phyloP scores from a whole-genome alignment of 2,329 filamentous ascomycete species.

The Chalara sp. region DNA sequence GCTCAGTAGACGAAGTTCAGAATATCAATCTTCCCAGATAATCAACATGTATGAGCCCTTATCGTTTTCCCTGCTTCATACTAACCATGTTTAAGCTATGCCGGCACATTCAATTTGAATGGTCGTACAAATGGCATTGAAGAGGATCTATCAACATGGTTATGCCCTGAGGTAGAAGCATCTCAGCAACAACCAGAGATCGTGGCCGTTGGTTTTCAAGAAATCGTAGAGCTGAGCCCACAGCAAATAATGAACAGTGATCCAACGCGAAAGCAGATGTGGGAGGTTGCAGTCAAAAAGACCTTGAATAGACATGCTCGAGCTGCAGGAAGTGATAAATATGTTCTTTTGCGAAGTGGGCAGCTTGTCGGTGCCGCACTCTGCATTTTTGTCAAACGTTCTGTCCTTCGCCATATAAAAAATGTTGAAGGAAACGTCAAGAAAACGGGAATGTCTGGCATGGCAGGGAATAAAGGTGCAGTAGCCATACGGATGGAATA shows the following conservation, averaged over 20 bases:
- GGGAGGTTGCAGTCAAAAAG: constrained; percentile 75
- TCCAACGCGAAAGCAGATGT: constrained; percentile 73
- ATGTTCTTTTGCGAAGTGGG: constrained; percentile 83
- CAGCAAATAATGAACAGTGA: constrained; percentile 99
- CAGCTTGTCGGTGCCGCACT: constrained; percentile 92
- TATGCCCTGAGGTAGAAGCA: constrained; percentile 60
- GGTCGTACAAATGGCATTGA: constrained; percentile 73
- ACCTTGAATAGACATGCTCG: constrained; percentile 69
- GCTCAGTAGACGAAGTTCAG: constrained; percentile 56
- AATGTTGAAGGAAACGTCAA: constrained; percentile 96
- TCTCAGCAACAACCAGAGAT: constrained; percentile 69
- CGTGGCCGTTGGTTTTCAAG: constrained; percentile 88
- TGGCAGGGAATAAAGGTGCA: constrained; percentile 96
- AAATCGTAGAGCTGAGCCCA: constrained; percentile 95
- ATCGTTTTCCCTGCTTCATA: not conserved
- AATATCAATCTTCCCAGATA: constrained; percentile 68
- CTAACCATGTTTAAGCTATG: constrained; percentile 32
- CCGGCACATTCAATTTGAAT: constrained; percentile 93
- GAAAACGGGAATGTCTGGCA: constrained; percentile 90
- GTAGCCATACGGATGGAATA: constrained; percentile 95
- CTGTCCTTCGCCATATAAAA: constrained; percentile 74
- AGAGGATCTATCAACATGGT: constrained; percentile 78
- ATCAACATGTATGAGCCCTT: constrained; percentile 53
- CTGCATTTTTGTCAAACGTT: constrained; percentile 82
- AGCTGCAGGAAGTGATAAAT: constrained; percentile 62